These are phyloP conservation scores for Talaromyces sp. DNA, from an alignment of 2,329 filamentous ascomycete species.

Conservation along the genomic window DNA sequence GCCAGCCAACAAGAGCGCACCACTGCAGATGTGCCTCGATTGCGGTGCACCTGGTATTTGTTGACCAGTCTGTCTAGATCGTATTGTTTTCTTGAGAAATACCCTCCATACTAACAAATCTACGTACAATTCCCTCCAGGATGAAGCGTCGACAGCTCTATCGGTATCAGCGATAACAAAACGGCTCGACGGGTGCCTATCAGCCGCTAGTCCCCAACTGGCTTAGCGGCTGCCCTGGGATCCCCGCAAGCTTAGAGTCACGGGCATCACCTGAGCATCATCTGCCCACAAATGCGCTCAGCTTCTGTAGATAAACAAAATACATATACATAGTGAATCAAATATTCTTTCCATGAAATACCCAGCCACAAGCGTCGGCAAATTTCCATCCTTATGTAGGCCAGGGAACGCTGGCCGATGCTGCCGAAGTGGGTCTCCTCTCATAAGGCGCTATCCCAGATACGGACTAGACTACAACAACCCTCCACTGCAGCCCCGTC, in stretches of 20 bases:
- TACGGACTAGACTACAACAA: background rate
- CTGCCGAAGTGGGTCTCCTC: background rate
- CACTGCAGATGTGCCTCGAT: background rate
- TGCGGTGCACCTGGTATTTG: background rate
- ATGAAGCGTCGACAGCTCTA: background rate
- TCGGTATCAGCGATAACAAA: constrained; percentile 1
- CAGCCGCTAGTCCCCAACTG: background rate
- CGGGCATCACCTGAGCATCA: constrained; percentile 1
- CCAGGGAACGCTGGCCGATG: background rate
- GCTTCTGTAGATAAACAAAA: background rate
- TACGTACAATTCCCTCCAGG: background rate
- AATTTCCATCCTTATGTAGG: background rate
- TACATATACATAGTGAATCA: background rate
- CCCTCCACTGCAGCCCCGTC: background rate
- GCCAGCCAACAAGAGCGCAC: background rate
- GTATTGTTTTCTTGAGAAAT: background rate
- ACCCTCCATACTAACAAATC: background rate
- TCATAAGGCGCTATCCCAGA: background rate
- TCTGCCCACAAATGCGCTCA: background rate
- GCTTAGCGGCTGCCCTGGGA: background rate
- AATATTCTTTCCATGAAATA: too few relatives aligned
- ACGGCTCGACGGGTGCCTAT: constrained; percentile 4
- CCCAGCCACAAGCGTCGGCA: background rate
- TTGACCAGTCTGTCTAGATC: background rate
- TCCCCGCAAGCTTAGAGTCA: background rate